phyloP scores from a whole-genome alignment of 768 basidiomycete species.

The Serendipita sp. region DNA sequence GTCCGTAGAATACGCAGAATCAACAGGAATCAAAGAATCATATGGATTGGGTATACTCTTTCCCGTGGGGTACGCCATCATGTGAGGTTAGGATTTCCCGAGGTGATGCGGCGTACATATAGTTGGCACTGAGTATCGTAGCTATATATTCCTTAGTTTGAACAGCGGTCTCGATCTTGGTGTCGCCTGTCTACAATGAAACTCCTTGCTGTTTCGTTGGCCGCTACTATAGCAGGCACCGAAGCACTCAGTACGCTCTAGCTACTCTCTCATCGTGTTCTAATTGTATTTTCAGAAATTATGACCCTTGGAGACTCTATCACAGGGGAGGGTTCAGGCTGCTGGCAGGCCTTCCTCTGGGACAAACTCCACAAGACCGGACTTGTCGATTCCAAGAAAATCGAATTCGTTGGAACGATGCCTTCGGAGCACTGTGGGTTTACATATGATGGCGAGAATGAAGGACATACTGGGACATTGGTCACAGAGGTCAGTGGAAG shows the following conservation, averaged over 20 bases:
- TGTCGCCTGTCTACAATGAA: not conserved
- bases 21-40: too few relatives aligned
- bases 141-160: too few relatives aligned
- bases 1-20: too few relatives aligned
- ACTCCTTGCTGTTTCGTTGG: not conserved
- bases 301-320: constrained; percentile 5
- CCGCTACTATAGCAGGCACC: not conserved
- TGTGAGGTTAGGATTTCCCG: too few relatives aligned
- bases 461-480: not conserved
- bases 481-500: not conserved
- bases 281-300: not conserved
- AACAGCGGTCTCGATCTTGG: too few relatives aligned
- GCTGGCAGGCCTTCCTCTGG: not conserved
- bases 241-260: not conserved
- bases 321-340: not conserved
- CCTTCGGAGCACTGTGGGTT: not conserved
- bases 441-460: not conserved
- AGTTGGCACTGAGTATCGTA: too few relatives aligned
- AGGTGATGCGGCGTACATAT: too few relatives aligned
- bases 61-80: too few relatives aligned
- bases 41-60: too few relatives aligned
- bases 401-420: constrained; percentile 1
- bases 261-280: not conserved
- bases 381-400: not conserved
- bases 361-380: not conserved